phyloP scores from a whole-genome alignment of 129 eudicot species.

The Smallanthus sonchifolius region DNA sequence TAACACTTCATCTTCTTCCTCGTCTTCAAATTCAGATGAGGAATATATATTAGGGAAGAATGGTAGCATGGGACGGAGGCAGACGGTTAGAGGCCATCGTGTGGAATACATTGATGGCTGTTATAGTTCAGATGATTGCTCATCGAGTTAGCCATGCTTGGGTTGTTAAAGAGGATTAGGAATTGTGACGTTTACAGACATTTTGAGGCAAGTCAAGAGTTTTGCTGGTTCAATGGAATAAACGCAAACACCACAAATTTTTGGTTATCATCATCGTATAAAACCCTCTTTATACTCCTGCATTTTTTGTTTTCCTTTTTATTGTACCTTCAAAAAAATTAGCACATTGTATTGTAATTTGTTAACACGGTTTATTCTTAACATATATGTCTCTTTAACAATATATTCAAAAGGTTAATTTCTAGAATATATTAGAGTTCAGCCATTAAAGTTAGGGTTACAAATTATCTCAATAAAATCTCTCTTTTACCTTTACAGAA shows the following conservation, averaged over 20 bases:
- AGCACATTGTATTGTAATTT: not conserved
- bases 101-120: slow-evolving; percentile 73
- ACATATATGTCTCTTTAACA: too few relatives aligned
- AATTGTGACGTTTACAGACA: slow-evolving; percentile 55
- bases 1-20: too few relatives aligned
- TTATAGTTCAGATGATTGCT: slow-evolving; percentile 72
- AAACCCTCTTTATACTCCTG: not conserved
- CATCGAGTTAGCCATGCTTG: slow-evolving; percentile 60
- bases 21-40: too few relatives aligned
- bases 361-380: too few relatives aligned
- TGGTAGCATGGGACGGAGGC: too few relatives aligned
- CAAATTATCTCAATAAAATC: too few relatives aligned
- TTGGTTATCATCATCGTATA: not conserved
- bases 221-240: slow-evolving; percentile 20
- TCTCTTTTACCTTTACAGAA: too few relatives aligned
- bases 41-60: too few relatives aligned
- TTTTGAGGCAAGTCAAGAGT: slow-evolving; percentile 46
- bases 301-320: not conserved
- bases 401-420: too few relatives aligned
- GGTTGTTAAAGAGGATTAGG: slow-evolving; percentile 77
- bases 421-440: too few relatives aligned
- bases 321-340: not conserved
- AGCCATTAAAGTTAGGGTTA: too few relatives aligned
- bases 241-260: not conserved
- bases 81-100: slow-evolving; percentile 60